A percentile compares a stretch with the other conserved stretches of the same genome.
These are phyloP conservation scores for Syncephalastrum racemosum DNA, from an alignment of 371 early-diverging fungal species.

Conservation along the genomic window DNA sequence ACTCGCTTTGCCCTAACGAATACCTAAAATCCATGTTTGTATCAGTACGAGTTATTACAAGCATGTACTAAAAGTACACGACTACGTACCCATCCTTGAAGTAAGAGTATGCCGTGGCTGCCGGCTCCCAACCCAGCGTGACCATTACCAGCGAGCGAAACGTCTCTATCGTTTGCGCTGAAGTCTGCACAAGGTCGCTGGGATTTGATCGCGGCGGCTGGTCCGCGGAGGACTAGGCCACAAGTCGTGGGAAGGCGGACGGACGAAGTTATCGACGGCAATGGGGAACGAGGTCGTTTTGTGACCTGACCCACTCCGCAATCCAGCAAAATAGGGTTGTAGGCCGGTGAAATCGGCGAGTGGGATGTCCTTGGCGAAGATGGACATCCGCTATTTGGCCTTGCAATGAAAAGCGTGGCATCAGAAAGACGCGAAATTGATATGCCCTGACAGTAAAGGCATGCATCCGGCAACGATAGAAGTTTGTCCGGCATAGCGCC, in stretches of 20 bases:
- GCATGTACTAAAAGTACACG: no score
- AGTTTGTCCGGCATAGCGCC: background rate
- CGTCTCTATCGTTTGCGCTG: no score
- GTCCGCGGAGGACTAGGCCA: background rate
- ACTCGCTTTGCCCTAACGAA: no score
- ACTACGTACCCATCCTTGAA: no score
- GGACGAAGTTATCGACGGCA: background rate
- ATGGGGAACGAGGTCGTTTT: background rate
- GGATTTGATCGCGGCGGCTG: no score
- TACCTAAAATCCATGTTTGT: no score
- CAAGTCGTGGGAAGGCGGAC: background rate
- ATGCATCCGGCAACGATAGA: background rate
- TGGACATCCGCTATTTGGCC: background rate
- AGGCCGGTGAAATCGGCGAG: background rate
- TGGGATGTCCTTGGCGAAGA: constrained; percentile 8
- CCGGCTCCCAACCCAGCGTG: no score
- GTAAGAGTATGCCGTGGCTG: no score
- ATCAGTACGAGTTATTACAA: no score
- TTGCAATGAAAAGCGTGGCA: background rate
- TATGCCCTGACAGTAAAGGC: no score
- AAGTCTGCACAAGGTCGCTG: background rate
- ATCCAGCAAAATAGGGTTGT: background rate
- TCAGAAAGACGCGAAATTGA: background rate
- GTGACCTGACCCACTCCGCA: background rate
- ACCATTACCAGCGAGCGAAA: no score